Base-by-base conservation (phyloP, 257 asterid genomes). In the Solanum neorickii region DNA sequence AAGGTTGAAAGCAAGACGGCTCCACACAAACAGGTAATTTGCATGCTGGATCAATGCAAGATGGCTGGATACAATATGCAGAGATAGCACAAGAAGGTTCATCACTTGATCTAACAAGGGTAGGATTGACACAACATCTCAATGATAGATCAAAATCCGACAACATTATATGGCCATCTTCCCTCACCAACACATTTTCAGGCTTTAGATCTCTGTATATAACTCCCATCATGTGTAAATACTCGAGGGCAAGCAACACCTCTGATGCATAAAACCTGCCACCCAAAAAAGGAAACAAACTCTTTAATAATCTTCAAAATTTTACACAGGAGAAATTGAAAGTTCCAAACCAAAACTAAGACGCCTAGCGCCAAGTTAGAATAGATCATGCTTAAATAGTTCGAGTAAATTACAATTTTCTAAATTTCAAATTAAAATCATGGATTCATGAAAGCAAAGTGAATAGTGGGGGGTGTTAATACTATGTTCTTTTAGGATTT, bases 211-310 rank as follows among this genome's bases (percentile, higher is more conserved):
- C 99, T 73, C 99, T 66, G 88, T 96, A 96, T 18, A 96, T 94
- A 66, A 96, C 98, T 10, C 99, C 99, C 98, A 96, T 95, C 99
- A 96, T 94, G 85, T 96, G 99, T 20, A 96, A 88, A 84, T 96
- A 96, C 88, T 96, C 99, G 1, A 96, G 94, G 9, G 98, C 98
- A 69, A 97, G 97, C 56, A 97, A 92, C 89, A 96, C 97, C 92
- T 96, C 98, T 35, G 98, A 92, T 76, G 94, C 99, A 69, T 97
- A 97, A 90, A 97, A 97, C 88, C 99, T 97, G 87, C 73, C 86
- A 86, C 89, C 42, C 33, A 74, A 42, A 85, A 59, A 15, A 89
- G 42, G 7, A 60, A 41, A 83, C 20, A 47, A 86, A 52, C 31
- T 29, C 69, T 27, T 25, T n/a, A 68, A 25, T 31, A 9, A 18